Conservation (phyloP, 2,329 filamentous ascomycete species). For the Zarea fungicola region DNA sequence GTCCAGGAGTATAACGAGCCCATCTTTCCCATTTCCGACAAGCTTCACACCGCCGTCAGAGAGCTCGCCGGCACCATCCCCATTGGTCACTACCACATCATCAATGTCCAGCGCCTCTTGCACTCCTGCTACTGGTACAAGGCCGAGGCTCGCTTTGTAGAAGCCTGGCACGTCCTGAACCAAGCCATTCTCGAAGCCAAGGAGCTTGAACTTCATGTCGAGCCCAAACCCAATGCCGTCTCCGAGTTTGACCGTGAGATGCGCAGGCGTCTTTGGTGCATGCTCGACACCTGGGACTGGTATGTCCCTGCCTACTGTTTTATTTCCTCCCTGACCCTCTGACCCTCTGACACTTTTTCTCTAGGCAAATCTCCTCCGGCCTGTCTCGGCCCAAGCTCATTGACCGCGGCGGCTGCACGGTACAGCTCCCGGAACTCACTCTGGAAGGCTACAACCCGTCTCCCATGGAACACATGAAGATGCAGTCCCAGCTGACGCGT, state of each 20-base stretch:
- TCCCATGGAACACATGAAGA: conserved; percentile 28
- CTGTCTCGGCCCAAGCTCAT: conserved; percentile 30
- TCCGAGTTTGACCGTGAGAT: conserved; percentile 28
- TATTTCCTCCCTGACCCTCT: too few relatives aligned
- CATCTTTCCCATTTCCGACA: conserved; percentile 20
- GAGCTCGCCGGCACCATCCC: conserved; percentile 24
- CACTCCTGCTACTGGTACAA: conserved; percentile 31
- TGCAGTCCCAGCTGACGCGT: conserved; percentile 23
- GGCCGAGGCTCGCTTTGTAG: conserved; percentile 26
- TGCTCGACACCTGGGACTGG: conserved; percentile 31
- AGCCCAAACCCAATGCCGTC: conserved; percentile 16
- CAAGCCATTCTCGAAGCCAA: conserved; percentile 26
- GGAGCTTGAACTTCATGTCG: conserved; percentile 24
- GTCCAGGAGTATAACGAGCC: conserved; percentile 18
- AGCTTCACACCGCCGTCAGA: conserved; percentile 21
- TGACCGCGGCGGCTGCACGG: conserved; percentile 28
- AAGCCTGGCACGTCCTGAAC: conserved; percentile 28
- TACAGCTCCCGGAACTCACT: conserved; percentile 27
- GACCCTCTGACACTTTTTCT: not conserved
- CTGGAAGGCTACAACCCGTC: conserved; percentile 28
- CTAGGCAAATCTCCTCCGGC: conserved; percentile 30
- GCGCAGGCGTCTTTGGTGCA: conserved; percentile 27
- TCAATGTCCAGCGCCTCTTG: conserved; percentile 25
- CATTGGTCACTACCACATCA: conserved; percentile 23
- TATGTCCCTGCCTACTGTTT: conserved; percentile 16